phyloP scores from a whole-genome alignment of 768 basidiomycete species.

The Thelephora ganbajun region DNA sequence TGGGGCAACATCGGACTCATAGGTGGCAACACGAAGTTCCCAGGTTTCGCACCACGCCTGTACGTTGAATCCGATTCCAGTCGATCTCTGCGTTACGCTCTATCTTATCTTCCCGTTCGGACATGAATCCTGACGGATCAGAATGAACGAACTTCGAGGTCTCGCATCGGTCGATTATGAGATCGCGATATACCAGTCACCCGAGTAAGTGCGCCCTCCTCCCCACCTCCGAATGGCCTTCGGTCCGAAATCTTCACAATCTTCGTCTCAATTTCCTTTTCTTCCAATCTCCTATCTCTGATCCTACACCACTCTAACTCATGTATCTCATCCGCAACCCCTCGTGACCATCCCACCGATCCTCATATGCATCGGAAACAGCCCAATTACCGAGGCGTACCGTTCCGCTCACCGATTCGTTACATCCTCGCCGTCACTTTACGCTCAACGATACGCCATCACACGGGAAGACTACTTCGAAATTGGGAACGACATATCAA shows the following conservation, averaged over 20 bases:
- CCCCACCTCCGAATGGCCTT: too few relatives aligned
- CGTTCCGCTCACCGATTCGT: slow-evolving; percentile 39
- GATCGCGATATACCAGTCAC: slow-evolving; percentile 55
- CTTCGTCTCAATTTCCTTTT: slow-evolving; percentile 4
- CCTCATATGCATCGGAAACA: slow-evolving; percentile 13
- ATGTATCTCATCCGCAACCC: neutral
- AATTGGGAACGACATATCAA: slow-evolving; percentile 59
- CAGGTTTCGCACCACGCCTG: slow-evolving; percentile 66
- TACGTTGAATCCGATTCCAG: slow-evolving; percentile 24
- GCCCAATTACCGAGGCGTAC: slow-evolving; percentile 57
- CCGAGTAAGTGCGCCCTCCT: slow-evolving; percentile 41
- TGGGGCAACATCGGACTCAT: slow-evolving; percentile 89
- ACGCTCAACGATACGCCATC: slow-evolving; percentile 29
- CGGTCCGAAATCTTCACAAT: neutral
- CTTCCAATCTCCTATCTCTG: slow-evolving; percentile 4
- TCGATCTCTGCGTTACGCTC: neutral
- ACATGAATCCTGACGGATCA: slow-evolving; percentile 17
- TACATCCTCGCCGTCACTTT: slow-evolving; percentile 36
- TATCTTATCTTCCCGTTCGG: neutral
- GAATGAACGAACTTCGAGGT: slow-evolving; percentile 58
- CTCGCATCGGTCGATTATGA: slow-evolving; percentile 76
- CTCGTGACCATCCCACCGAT: too few relatives aligned
- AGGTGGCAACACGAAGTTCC: slow-evolving; percentile 69
- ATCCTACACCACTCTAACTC: slow-evolving; percentile 7
- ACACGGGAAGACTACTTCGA: slow-evolving; percentile 80